phyloP scores from a whole-genome alignment of 306 rosid genomes.

The Pyrus bretschneideri region DNA sequence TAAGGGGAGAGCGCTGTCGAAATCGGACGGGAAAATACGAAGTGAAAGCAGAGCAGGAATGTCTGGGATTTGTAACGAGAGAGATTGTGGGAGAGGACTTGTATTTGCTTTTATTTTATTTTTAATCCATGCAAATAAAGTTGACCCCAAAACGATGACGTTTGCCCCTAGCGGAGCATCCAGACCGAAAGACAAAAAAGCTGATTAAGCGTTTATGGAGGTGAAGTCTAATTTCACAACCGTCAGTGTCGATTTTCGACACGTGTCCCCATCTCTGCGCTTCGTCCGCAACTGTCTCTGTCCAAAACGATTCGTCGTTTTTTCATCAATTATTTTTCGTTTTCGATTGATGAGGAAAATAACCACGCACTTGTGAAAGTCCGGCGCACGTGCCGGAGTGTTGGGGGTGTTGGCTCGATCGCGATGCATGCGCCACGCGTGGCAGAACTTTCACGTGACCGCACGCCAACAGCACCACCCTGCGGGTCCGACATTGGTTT shows the following conservation, averaged over 20 bases:
- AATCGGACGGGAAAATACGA: slow-evolving; percentile 6
- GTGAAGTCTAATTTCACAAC: background rate
- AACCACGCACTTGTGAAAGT: slow-evolving; percentile 1
- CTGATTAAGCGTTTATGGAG: background rate
- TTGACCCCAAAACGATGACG: background rate
- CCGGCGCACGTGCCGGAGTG: slow-evolving; percentile 24
- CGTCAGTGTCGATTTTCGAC: background rate
- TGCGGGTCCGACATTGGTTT: background rate
- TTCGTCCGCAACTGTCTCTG: background rate
- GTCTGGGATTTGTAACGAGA: background rate
- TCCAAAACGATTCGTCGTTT: background rate
- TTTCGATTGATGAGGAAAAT: slow-evolving; percentile 8
- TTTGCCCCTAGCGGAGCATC: background rate
- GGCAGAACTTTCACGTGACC: slow-evolving; percentile 28
- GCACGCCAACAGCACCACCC: slow-evolving; percentile 5
- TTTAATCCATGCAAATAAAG: background rate
- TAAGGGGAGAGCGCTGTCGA: slow-evolving; percentile 12
- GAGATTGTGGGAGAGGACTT: background rate
- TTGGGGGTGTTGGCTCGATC: background rate
- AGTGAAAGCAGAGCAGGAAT: background rate
- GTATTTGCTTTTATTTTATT: slow-evolving; percentile 1
- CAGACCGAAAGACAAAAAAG: background rate
- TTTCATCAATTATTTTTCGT: background rate
- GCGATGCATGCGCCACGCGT: background rate
- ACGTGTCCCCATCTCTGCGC: background rate